phyloP scores from a whole-genome alignment of 371 early-diverging fungal species.

The Syncephalastrum racemosum region DNA sequence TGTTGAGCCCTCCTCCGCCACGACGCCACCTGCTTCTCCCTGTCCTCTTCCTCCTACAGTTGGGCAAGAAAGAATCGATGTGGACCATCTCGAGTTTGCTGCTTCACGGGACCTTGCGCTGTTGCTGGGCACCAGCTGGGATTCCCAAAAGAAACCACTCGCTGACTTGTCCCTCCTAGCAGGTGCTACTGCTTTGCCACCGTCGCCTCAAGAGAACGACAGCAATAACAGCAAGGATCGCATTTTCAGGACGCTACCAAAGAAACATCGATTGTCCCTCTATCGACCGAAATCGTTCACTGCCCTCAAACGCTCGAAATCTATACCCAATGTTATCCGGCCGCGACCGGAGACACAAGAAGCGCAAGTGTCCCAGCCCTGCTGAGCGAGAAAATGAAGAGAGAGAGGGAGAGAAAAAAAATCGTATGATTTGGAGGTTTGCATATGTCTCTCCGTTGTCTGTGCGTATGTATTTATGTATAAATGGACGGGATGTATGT shows the following conservation, averaged over 20 bases:
- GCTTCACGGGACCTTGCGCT: slow-evolving; percentile 14
- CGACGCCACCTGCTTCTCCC: too few species aligned
- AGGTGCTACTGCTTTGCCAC: not conserved
- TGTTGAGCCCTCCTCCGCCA: too few species aligned
- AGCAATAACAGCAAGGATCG: slow-evolving; percentile 1
- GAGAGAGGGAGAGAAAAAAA: too few species aligned
- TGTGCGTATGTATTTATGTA: too few species aligned
- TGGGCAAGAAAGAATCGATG: not conserved
- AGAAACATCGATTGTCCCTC: slow-evolving; percentile 11
- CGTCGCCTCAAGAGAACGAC: not conserved
- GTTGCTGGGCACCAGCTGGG: slow-evolving; percentile 6
- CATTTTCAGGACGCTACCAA: slow-evolving; percentile 6
- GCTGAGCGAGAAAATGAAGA: too few species aligned
- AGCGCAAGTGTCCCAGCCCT: too few species aligned
- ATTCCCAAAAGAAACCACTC: not conserved
- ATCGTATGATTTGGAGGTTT: too few species aligned
- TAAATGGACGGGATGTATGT: too few species aligned
- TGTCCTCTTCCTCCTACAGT: too few species aligned
- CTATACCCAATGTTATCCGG: too few species aligned
- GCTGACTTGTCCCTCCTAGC: slow-evolving; percentile 1
- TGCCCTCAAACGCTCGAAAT: not conserved
- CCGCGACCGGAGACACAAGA: too few species aligned
- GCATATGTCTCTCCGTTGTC: too few species aligned
- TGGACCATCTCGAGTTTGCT: slow-evolving; percentile 14
- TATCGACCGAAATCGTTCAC: slow-evolving; percentile 10